A percentile compares a stretch with the other conserved stretches of the same genome.
These are phyloP conservation scores for Phytophthora vignae DNA, from an alignment of 352 stramenopile species.

Conservation along the genomic window DNA sequence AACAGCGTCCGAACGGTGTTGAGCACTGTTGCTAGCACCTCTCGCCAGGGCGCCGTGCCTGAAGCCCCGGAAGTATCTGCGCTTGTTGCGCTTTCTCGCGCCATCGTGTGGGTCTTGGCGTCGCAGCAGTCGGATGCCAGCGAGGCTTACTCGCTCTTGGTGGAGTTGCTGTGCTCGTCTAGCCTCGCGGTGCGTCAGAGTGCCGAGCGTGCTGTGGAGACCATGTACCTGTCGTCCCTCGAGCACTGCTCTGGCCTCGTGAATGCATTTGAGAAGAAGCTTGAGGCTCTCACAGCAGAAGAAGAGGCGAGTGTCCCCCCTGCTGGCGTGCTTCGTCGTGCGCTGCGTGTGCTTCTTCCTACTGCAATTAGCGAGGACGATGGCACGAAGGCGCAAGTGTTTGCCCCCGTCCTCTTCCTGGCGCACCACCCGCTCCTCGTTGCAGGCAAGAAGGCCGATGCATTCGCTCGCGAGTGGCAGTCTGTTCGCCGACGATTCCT, in stretches of 20 bases:
- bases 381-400: slow-evolving; percentile 50
- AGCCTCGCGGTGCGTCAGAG: slow-evolving; percentile 62
- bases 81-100: slow-evolving; percentile 51
- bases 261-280: slow-evolving; percentile 65
- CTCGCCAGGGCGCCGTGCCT: slow-evolving; percentile 14
- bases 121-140: slow-evolving; percentile 62
- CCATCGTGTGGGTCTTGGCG: slow-evolving; percentile 76
- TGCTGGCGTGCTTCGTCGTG: slow-evolving; percentile 67
- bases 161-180: slow-evolving; percentile 66
- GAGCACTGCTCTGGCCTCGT: slow-evolving; percentile 64
- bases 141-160: slow-evolving; percentile 61
- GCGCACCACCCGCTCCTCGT: slow-evolving; percentile 84
- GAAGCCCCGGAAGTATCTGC: slow-evolving; percentile 71
- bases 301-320: slow-evolving; percentile 55
- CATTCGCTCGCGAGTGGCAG: slow-evolving; percentile 76
- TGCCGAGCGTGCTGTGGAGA: slow-evolving; percentile 51
- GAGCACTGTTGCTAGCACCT: slow-evolving; percentile 33
- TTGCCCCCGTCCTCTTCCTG: slow-evolving; percentile 61
- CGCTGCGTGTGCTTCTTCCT: slow-evolving; percentile 65
- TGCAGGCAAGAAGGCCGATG: slow-evolving; percentile 52
- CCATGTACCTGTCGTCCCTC: slow-evolving; percentile 65
- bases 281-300: slow-evolving; percentile 48
- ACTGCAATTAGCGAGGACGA: slow-evolving; percentile 41
- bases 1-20: slow-evolving; percentile 54
- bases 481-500: slow-evolving; percentile 73